Evolutionary conservation across 768 basidiomycete genomes (phyloP).

Genomic region (Kwoniella mangroviensis): DNA sequence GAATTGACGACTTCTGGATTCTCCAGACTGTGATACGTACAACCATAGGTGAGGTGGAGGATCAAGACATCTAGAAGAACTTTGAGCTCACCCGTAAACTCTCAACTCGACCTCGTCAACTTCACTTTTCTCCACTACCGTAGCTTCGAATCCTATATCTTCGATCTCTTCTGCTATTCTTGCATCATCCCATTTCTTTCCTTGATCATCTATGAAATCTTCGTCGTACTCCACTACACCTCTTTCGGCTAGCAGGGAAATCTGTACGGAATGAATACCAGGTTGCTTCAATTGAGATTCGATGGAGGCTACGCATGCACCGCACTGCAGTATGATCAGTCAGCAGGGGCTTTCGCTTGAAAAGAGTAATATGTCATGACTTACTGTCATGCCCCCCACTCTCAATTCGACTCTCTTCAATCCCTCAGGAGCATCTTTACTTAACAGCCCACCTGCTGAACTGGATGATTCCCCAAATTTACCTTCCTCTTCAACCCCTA

Average conservation of each 20-base stretch:
- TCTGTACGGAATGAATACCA: conserved; percentile 90
- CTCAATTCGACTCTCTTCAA: conserved; percentile 47
- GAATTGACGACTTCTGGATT: conserved; percentile 39
- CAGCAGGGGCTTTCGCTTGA: neutral
- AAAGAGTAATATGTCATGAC: conserved; percentile 10
- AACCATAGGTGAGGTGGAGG: neutral
- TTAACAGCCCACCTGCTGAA: conserved; percentile 5
- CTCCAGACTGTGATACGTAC: conserved; percentile 32
- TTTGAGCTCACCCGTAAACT: conserved; percentile 51
- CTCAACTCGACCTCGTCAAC: conserved; percentile 51
- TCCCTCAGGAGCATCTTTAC: conserved; percentile 25
- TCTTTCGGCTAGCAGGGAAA: conserved; percentile 96
- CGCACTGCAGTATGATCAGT: conserved; percentile 47
- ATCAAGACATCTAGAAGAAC: neutral
- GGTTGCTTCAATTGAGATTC: conserved; percentile 63
- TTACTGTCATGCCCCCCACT: conserved; percentile 56
- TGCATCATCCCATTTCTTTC: conserved; percentile 70
- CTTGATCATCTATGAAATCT: conserved; percentile 46
- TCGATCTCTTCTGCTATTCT: conserved; percentile 87
- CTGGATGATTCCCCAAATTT: conserved; percentile 28
- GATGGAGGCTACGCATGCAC: conserved; percentile 58
- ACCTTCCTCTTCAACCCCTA: conserved; percentile 22
- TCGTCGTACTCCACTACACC: conserved; percentile 90
- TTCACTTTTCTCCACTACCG: conserved; percentile 53
- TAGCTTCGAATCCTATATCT: conserved; percentile 62